Evolutionary conservation across 2,329 filamentous ascomycete genomes (phyloP), one percentile per base, ranked within the genome.

Genomic region (Endocalyx cinctus): DNA sequence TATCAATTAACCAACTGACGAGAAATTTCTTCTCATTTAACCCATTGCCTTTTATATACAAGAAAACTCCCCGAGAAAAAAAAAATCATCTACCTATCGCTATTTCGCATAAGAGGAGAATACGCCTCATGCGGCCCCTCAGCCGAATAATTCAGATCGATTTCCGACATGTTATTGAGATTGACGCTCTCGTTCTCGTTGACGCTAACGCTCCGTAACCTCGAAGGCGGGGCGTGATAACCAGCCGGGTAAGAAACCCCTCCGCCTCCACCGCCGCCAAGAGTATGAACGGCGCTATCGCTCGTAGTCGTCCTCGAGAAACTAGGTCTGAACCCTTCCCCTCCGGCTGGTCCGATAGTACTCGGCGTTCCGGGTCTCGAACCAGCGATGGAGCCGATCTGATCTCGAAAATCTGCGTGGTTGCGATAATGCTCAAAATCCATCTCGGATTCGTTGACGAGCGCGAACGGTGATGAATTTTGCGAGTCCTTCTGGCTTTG

Each of bases 371-470:
- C 72, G 0, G 79, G 71, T 2, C 79, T 67, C 15, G 70, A 59
- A n/a, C 74, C 74, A 15, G 82, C 83, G 8, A 35, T 41, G 6
- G 84, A 87, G 14, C 86, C 87, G 43, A 87, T 82, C 36, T 89
- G 84, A 13, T 88, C 84, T 2, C 78, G 78, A 62, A 95, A 95
- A 45, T 95, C 89, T 3, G 84, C 76, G 2, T 86, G 74, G 59
- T 94, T 80, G 60, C 92, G 94, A 71, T 79, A 96, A 61, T 87
- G 87, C 38, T 85, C 79, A 55, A 90, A 94, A 57, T 94, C 86
- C 60, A 94, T 80, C 29, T 88, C 79, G 37, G 74, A 73, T 48
- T 96, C 89, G 0, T 84, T 79, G 0, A 96, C 88, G 35, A 94
- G 77, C 59, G 96, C 89, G 57, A 95, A 95, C 3, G 39, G 38